These are phyloP conservation scores for Tylopilus plumbeoviolaceoides DNA, from an alignment of 768 basidiomycete genomes.

Conservation along the genomic window DNA sequence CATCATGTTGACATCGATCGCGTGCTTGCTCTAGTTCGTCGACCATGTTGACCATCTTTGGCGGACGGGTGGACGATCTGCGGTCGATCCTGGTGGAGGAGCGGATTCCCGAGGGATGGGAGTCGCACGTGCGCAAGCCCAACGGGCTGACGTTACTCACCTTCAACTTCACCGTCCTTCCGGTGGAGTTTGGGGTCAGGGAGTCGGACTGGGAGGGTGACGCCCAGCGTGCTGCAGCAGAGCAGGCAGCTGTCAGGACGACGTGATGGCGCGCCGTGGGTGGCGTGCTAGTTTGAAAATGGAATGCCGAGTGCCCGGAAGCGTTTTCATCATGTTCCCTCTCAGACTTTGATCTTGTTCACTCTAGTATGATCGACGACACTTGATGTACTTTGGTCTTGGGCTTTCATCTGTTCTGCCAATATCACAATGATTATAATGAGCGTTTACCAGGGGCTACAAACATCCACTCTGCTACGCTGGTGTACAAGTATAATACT, in stretches of 20 bases:
- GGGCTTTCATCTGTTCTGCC: not conserved
- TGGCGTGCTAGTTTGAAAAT: not conserved
- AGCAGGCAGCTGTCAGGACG: no score
- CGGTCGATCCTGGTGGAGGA: conserved; percentile 58
- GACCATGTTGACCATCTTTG: conserved; percentile 65
- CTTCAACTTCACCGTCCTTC: conserved; percentile 44
- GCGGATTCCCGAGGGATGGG: conserved; percentile 69
- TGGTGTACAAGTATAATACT: not conserved
- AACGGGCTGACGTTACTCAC: conserved; percentile 54
- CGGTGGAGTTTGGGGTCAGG: conserved; percentile 21
- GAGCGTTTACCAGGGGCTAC: not conserved
- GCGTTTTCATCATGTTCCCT: not conserved
- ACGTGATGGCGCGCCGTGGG: not conserved
- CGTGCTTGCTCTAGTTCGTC: conserved; percentile 44
- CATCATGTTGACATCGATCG: not conserved
- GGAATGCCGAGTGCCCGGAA: not conserved
- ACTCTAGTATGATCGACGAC: not conserved
- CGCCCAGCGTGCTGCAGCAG: not conserved
- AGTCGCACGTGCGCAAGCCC: conserved; percentile 49
- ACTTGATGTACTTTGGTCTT: not conserved
- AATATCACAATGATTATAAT: no score
- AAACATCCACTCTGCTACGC: not conserved
- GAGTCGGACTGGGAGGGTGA: conserved; percentile 20
- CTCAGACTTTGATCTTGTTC: not conserved
- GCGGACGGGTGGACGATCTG: conserved; percentile 57